Evolutionary conservation across 352 stramenopile genomes (phyloP).

Genomic region (Globisporangium acanthophoron): DNA sequence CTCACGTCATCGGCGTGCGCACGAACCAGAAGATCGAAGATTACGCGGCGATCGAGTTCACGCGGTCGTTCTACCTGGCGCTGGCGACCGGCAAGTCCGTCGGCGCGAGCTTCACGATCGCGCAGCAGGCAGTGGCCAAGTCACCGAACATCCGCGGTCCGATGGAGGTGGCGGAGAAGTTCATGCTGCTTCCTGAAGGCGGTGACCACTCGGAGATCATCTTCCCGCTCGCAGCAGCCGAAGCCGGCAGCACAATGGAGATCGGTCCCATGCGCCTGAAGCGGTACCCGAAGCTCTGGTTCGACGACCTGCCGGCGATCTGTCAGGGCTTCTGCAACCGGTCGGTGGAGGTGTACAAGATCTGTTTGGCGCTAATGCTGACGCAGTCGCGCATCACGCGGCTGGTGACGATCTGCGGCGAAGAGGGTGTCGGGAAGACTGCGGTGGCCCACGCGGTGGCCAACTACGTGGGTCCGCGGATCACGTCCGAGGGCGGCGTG

Average conservation of each 20-base stretch:
- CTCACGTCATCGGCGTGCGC: conserved; percentile 89
- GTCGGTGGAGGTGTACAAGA: conserved; percentile 77
- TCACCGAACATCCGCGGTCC: conserved; percentile 72
- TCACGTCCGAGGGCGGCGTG: conserved; percentile 62
- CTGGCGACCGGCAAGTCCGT: conserved; percentile 74
- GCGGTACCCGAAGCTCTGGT: conserved; percentile 73
- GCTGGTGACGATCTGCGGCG: conserved; percentile 66
- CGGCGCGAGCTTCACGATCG: conserved; percentile 62
- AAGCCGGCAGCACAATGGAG: conserved; percentile 34
- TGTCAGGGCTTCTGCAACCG: conserved; percentile 82
- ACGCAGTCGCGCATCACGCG: conserved; percentile 72
- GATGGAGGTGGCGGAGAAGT: conserved; percentile 68
- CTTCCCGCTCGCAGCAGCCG: conserved; percentile 58
- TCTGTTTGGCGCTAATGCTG: conserved; percentile 70
- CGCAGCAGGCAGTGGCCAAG: conserved; percentile 67
- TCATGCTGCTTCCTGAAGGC: conserved; percentile 66
- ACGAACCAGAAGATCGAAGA: conserved; percentile 85
- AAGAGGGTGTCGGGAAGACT: conserved; percentile 77
- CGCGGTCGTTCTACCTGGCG: conserved; percentile 74
- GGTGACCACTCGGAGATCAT: conserved; percentile 80
- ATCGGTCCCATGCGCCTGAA: conserved; percentile 47
- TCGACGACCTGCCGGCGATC: conserved; percentile 65
- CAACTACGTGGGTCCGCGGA: conserved; percentile 76
- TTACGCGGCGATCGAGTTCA: conserved; percentile 83
- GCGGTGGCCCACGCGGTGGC: conserved; percentile 64